phyloP scores from a whole-genome alignment of 331 rosid genomes.

The Acacia pycnantha region DNA sequence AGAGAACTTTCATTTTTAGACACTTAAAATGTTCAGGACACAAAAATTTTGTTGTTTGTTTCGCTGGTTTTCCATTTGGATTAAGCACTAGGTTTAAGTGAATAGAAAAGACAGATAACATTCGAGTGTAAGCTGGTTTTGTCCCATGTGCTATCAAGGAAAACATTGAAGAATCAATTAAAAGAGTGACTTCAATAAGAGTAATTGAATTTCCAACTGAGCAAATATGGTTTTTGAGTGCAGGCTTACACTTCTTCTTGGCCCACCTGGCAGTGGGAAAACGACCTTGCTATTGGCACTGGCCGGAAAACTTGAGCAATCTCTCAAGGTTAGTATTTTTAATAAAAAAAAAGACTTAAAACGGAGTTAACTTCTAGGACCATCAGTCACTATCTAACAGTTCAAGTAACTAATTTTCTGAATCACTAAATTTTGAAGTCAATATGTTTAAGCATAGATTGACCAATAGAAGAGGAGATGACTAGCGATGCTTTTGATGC shows the following conservation, averaged over 20 bases:
- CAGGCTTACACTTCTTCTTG: conserved; percentile 88
- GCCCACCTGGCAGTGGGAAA: conserved; percentile 88
- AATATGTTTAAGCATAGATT: conserved; percentile 9
- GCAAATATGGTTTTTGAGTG: conserved; percentile 37
- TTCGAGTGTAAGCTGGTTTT: conserved; percentile 3
- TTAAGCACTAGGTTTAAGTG: not conserved
- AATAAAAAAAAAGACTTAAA: not conserved
- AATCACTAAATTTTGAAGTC: conserved; percentile 9
- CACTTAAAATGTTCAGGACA: not conserved
- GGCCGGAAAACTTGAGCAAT: conserved; percentile 64
- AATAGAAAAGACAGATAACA: not conserved
- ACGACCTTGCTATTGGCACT: conserved; percentile 70
- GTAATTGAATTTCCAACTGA: conserved; percentile 16
- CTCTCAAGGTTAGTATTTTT: conserved; percentile 48
- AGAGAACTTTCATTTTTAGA: conserved; percentile 9
- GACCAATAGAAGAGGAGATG: not conserved
- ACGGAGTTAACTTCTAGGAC: not conserved
- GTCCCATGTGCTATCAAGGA: not conserved
- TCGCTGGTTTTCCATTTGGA: not conserved
- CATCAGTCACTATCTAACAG: not conserved
- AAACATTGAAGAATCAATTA: not conserved
- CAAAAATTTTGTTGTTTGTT: not conserved
- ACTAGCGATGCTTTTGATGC: conserved; percentile 8
- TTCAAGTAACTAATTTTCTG: conserved; percentile 11
- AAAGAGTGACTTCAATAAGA: not conserved